Base-by-base conservation (phyloP, 2,329 filamentous ascomycete genomes). In the Celoporthe dispersa region DNA sequence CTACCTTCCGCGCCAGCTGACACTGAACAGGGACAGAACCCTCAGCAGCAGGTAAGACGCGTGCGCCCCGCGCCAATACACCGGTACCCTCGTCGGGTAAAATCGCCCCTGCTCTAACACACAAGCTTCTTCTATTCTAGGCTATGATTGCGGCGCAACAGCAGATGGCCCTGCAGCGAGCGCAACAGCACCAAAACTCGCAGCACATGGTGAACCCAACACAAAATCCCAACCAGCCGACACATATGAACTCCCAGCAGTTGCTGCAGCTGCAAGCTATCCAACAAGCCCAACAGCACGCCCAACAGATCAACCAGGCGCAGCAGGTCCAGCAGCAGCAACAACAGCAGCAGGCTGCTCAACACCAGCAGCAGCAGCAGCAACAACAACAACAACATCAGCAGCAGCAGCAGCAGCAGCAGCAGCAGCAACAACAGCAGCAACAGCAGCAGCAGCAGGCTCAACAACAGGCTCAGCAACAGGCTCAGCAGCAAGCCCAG, bases 221-320 rank as follows among this genome's bases (percentile, higher is more conserved):
- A 6, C 81, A 81, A 33, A 81, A 82, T 70, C 83, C 80, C 33
- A 83, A 82, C 28, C 86, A 88, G 72, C 81, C 79, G 35, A 81
- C 82, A 83, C 60, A 80, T 67, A 85, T 87, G 80, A 84, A 80
- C 48, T 79, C 83, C 4, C 85, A 85, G 71, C 81, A 81, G 67
- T 77, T 86, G 16, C 65, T 68, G 71, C 81, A 81, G 65, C 78
- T 85, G 71, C 84, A 84, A 67, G 77, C 79, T 37, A 68, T 73
- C 67, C 73, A 74, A 68, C 82, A 83, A 14, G 79, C 80, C 31
- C 74, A 74, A 12, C 73, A 74, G 12, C 73, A 72, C 73, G 51
- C 76, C 55, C 81, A 81, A 68, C 39, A 41, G n/a, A 22, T 25
- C n/a, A 53, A 53, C 48, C 81, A 82, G 65, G 77, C 79, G 85